Percentiles rank a stretch among this genome's conserved stretches.
These are phyloP conservation scores for Epichloe baconii DNA, from an alignment of 2,329 filamentous ascomycete species.

Conservation along the genomic window DNA sequence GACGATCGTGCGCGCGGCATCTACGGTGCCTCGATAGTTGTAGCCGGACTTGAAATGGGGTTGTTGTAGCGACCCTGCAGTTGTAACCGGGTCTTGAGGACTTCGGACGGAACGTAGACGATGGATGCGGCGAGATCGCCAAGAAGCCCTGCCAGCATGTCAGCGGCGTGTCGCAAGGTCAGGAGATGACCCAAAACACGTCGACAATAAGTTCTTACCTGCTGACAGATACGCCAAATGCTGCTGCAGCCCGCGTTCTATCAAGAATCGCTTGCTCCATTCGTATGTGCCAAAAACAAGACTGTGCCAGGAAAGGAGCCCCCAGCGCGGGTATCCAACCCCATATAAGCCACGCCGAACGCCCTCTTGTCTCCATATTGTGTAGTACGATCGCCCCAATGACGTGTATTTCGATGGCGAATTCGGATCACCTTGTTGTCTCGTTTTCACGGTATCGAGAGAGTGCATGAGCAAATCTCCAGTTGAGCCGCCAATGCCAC, in stretches of 20 bases:
- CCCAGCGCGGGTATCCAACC: conserved; percentile 86
- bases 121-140: conserved; percentile 86
- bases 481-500: conserved; percentile 80
- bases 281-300: conserved; percentile 96
- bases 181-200: background rate
- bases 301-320: conserved; percentile 91
- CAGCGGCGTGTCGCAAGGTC: background rate
- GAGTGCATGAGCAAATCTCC: conserved; percentile 99
- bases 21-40: conserved; percentile 77
- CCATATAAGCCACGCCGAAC: conserved; percentile 77
- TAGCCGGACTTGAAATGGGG: conserved; percentile 84
- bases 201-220: conserved; percentile 35
- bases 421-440: conserved; percentile 91
- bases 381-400: conserved; percentile 80
- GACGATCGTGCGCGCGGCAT: conserved; percentile 78
- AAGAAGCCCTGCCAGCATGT: conserved; percentile 53
- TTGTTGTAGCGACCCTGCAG: conserved; percentile 94
- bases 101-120: conserved; percentile 92
- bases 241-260: conserved; percentile 71
- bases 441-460: conserved; percentile 93
- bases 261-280: conserved; percentile 78
- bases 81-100: conserved; percentile 92
- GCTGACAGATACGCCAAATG: conserved; percentile 76
- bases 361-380: conserved; percentile 86
- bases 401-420: conserved; percentile 87